These are phyloP conservation scores for Talaromyces trachyspermus DNA, from an alignment of 495 filamentous ascomycete species.

Conservation along the genomic window DNA sequence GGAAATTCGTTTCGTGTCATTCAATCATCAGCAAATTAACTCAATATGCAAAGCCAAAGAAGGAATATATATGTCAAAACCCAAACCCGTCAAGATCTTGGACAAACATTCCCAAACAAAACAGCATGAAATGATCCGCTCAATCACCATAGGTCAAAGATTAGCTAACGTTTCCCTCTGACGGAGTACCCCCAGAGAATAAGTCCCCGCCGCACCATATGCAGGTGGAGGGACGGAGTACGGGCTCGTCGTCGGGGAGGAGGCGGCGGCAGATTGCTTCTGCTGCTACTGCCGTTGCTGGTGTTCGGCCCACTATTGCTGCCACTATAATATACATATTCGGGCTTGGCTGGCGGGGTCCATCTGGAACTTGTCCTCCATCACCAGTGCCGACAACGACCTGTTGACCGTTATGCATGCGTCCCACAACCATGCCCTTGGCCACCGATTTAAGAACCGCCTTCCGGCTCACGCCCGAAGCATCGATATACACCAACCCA, in stretches of 20 bases:
- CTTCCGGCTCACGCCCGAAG: constrained; percentile 77
- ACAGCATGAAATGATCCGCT: no score
- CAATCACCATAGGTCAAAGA: neutral
- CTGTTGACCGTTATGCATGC: constrained; percentile 74
- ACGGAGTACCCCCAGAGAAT: constrained; percentile 27
- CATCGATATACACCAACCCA: constrained; percentile 96
- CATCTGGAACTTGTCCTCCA: constrained; percentile 48
- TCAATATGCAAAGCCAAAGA: no score
- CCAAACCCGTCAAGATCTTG: no score
- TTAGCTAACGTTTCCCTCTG: constrained; percentile 26
- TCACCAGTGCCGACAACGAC: constrained; percentile 78
- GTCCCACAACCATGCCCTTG: constrained; percentile 96
- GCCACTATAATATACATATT: constrained; percentile 4
- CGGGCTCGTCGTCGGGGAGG: constrained; percentile 21
- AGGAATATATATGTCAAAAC: no score
- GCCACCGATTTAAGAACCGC: constrained; percentile 89
- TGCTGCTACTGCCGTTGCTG: neutral
- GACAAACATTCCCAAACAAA: no score
- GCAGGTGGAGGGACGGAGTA: constrained; percentile 34
- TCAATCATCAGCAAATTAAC: no score
- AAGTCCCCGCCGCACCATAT: constrained; percentile 32
- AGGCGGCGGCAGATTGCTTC: neutral
- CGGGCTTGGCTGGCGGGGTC: constrained; percentile 9
- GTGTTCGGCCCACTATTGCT: neutral
- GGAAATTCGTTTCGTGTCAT: no score